Conservation (phyloP, 176 grass and related monocot species). For the Rhynchospora breviuscula region DNA sequence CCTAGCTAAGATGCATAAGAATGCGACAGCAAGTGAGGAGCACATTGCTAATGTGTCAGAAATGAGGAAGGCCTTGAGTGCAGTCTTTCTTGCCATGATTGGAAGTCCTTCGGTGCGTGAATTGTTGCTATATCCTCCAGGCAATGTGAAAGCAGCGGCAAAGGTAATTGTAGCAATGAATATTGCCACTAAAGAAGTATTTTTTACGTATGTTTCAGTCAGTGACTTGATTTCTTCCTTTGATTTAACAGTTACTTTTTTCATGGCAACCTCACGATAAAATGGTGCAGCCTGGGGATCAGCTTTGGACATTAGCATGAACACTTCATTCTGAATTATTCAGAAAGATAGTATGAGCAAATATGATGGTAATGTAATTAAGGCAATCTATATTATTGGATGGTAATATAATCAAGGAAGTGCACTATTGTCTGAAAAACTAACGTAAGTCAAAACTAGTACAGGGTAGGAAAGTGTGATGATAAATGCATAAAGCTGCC, state of each 20-base stretch:
- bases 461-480: not conserved
- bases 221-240: slow-evolving; percentile 21
- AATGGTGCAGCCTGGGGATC: not conserved
- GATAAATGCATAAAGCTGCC: not conserved
- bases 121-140: not conserved
- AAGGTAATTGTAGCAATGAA: slow-evolving; percentile 22
- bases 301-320: slow-evolving; percentile 22
- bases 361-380: too few relatives aligned
- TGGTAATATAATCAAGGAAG: too few relatives aligned
- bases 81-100: slow-evolving; percentile 8
- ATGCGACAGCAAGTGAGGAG: slow-evolving; percentile 19
- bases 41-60: slow-evolving; percentile 17
- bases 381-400: too few relatives aligned
- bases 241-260: not conserved
- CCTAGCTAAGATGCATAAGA: slow-evolving; percentile 27
- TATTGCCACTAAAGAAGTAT: slow-evolving; percentile 29
- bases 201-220: slow-evolving; percentile 19
- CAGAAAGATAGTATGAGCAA: not conserved
- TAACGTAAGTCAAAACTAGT: not conserved
- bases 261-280: not conserved
- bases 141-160: slow-evolving; percentile 14
- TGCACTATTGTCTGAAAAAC: too few relatives aligned
- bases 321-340: slow-evolving; percentile 14
- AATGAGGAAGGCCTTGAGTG: slow-evolving; percentile 20
- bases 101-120: not conserved